phyloP scores from a whole-genome alignment of 2,329 filamentous ascomycete genomes.

The Zasmidium citrigriseum region DNA sequence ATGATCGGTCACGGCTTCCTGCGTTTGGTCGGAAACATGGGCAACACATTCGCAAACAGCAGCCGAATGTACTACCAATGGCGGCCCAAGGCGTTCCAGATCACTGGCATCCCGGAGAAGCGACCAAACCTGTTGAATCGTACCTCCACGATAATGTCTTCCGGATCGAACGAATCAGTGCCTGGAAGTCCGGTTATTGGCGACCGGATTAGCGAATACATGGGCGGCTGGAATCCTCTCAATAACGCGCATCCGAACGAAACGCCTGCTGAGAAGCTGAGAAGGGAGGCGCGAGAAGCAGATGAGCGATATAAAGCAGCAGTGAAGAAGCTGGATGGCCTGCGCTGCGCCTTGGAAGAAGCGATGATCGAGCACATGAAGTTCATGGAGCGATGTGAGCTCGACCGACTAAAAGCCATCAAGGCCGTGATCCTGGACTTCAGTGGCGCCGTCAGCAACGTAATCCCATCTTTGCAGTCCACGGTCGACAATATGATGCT shows the following conservation, averaged over 20 bases:
- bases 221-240: slow-evolving; percentile 89
- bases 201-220: slow-evolving; percentile 73
- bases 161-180: slow-evolving; percentile 30
- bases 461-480: slow-evolving; percentile 92
- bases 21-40: slow-evolving; percentile 88
- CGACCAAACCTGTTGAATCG: slow-evolving; percentile 68
- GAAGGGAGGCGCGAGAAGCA: slow-evolving; percentile 83
- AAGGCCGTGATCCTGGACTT: slow-evolving; percentile 98
- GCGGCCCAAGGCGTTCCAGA: slow-evolving; percentile 86
- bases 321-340: slow-evolving; percentile 81
- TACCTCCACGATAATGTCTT: slow-evolving; percentile 69
- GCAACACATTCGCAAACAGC: slow-evolving; percentile 94
- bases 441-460: slow-evolving; percentile 94
- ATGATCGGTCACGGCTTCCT: slow-evolving; percentile 83
- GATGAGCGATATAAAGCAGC: slow-evolving; percentile 91
- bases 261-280: slow-evolving; percentile 80
- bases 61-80: slow-evolving; percentile 98
- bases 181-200: slow-evolving; percentile 79
- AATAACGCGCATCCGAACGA: slow-evolving; percentile 92
- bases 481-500: slow-evolving; percentile 99
- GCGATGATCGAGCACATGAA: slow-evolving; percentile 88
- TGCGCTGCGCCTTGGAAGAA: slow-evolving; percentile 94
- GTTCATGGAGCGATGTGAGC: slow-evolving; percentile 95
- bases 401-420: slow-evolving; percentile 94
- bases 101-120: slow-evolving; percentile 86